Evolutionary conservation across 2,329 filamentous ascomycete species (phyloP), one percentile per base, ranked within the genome.

Genomic region (Beauveria brongniartii): DNA sequence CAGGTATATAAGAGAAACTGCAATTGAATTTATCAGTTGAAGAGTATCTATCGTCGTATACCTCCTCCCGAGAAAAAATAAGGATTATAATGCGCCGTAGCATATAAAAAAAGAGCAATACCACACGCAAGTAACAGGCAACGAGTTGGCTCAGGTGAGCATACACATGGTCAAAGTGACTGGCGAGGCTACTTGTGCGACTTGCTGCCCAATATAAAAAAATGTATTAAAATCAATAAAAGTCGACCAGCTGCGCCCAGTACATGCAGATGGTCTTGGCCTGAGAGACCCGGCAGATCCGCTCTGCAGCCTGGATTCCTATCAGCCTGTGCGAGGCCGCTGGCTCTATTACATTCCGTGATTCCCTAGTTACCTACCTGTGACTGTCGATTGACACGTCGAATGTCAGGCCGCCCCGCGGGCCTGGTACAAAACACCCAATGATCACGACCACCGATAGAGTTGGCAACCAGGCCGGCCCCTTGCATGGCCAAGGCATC

Each of bases 401-500:
- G 24, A 59, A 28, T 41, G 48, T 59, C 57, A 53, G 57, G 57
- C 48, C n/a, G 56, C 24, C 56, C 37, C 20, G n/a, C 10, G n/a
- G 30, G 44, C 34, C 22, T 43, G 14, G 55, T 43, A 28, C 20
- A 40, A 28, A 8, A 34, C 18, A 22, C 3, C 5, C 56, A 28
- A 22, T 47, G 48, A 59, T 53, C 48, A 46, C 41, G 48, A 41
- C 28, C 57, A 22, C 57, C 22, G 40, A 28, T 47, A 16, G n/a
- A 24, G 57, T 34, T 47, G 57, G 57, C 57, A 48, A 59, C 57
- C 57, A 22, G 48, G 57, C 10, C 48, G 57, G 57, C 57, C 57
- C 52, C 57, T 59, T 59, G 57, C 57, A 59, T 59, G 41, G 40
- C 20, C 50, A 34, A 43, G 48, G 48, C 40, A 59, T 53, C 50